Conservation (phyloP, 768 basidiomycete genomes). For the Galerina marginata region DNA sequence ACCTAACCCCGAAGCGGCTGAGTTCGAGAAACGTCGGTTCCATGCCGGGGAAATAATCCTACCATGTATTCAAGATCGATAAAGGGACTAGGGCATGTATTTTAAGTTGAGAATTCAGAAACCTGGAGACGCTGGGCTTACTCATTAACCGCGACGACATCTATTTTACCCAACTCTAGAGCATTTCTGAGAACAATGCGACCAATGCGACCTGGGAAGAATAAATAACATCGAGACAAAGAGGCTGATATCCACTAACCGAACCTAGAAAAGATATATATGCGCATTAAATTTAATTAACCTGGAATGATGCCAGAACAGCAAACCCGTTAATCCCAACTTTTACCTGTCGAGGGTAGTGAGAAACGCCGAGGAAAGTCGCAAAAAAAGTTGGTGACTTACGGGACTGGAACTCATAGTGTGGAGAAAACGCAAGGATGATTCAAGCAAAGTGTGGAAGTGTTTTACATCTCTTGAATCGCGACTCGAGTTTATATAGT, state of each 20-base stretch:
- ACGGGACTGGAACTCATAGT: no score
- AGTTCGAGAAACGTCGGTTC: background rate
- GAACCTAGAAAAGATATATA: conserved; percentile 51
- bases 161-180: conserved; percentile 65
- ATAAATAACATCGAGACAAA: conserved; percentile 1
- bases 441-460: no score
- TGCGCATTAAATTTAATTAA: background rate
- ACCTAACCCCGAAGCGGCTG: conserved; percentile 48
- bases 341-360: conserved; percentile 49
- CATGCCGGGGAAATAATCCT: conserved; percentile 16
- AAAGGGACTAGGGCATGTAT: conserved; percentile 71
- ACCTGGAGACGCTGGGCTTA: conserved; percentile 39
- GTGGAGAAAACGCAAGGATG: no score
- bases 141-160: conserved; percentile 92
- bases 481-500: no score
- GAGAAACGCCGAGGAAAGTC: no score
- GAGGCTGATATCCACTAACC: conserved; percentile 48
- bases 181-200: conserved; percentile 95
- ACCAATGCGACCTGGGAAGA: conserved; percentile 83
- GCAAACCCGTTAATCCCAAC: conserved; percentile 92
- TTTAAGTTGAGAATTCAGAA: background rate
- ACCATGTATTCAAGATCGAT: conserved; percentile 95
- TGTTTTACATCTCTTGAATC: no score
- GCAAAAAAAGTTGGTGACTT: no score
- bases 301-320: conserved; percentile 4